Percentiles rank a stretch among this genome's conserved stretches.
These are phyloP conservation scores for Myxozyma geophila DNA, from an alignment of 805 yeast species.

Conservation along the genomic window DNA sequence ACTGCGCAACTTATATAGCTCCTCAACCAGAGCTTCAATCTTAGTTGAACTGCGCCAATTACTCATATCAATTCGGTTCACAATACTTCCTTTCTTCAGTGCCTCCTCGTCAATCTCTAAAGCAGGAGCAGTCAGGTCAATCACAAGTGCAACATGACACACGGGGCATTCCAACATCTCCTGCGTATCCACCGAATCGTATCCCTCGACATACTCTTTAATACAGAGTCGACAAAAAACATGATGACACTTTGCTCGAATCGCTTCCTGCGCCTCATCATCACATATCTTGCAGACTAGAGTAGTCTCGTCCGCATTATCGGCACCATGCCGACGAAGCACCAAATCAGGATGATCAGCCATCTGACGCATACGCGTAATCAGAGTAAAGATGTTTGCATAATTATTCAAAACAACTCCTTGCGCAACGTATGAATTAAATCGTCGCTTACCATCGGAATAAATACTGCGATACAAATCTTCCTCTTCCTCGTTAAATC, in stretches of 20 bases:
- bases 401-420: constrained; percentile 96
- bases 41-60: constrained; percentile 96
- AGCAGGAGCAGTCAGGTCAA: constrained; percentile 86
- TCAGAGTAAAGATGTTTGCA: constrained; percentile 93
- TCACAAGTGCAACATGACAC: constrained; percentile 90
- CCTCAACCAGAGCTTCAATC: constrained; percentile 95
- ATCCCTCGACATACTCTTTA: constrained; percentile 79
- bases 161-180: constrained; percentile 84
- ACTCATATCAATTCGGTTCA: constrained; percentile 79
- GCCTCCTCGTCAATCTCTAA: constrained; percentile 61
- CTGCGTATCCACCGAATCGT: constrained; percentile 55
- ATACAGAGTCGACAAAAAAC: constrained; percentile 91
- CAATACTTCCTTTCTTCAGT: constrained; percentile 66
- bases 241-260: constrained; percentile 92
- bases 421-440: constrained; percentile 89
- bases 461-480: constrained; percentile 88
- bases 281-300: constrained; percentile 92
- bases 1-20: constrained; percentile 81
- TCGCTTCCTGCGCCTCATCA: constrained; percentile 98
- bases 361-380: constrained; percentile 95
- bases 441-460: constrained; percentile 82
- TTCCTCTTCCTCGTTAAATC: constrained; percentile 91
- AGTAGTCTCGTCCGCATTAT: constrained; percentile 47
- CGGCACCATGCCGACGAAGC: constrained; percentile 63
- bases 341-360: constrained; percentile 99